Conservation (phyloP, 352 stramenopile species). For the Elongisporangium undulatum region DNA sequence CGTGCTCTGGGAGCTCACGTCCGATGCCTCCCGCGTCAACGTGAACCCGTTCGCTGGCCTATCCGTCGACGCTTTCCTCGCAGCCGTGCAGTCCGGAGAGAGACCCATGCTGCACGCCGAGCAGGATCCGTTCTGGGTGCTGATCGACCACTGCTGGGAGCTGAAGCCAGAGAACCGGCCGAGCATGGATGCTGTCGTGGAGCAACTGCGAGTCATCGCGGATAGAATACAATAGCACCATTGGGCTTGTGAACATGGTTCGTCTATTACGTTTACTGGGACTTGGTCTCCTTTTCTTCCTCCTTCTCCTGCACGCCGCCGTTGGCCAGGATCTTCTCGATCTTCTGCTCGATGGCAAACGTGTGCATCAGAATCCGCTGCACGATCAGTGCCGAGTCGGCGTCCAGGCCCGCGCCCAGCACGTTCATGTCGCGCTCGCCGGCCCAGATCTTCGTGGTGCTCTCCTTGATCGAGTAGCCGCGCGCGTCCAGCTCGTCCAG, state of each 20-base stretch:
- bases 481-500: constrained; percentile 58
- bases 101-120: not conserved
- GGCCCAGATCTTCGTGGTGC: constrained; percentile 54
- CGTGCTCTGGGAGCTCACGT: constrained; percentile 33
- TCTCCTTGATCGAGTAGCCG: constrained; percentile 51
- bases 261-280: not conserved
- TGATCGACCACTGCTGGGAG: not conserved
- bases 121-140: not conserved
- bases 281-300: constrained; percentile 4
- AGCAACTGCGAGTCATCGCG: not conserved
- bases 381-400: constrained; percentile 62
- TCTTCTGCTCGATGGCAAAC: constrained; percentile 54
- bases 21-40: constrained; percentile 1
- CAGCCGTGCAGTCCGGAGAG: not conserved
- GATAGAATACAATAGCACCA: not conserved
- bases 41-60: constrained; percentile 29
- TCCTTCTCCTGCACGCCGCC: constrained; percentile 11
- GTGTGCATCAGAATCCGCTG: constrained; percentile 75
- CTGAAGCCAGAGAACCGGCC: not conserved
- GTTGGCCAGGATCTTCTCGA: constrained; percentile 37
- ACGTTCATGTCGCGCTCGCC: constrained; percentile 58
- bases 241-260: not conserved
- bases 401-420: constrained; percentile 38
- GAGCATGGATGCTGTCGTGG: not conserved
- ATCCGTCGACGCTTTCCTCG: constrained; percentile 15